Evolutionary conservation across 2,329 filamentous ascomycete species (phyloP).

Genomic region (Curvularia lunata): DNA sequence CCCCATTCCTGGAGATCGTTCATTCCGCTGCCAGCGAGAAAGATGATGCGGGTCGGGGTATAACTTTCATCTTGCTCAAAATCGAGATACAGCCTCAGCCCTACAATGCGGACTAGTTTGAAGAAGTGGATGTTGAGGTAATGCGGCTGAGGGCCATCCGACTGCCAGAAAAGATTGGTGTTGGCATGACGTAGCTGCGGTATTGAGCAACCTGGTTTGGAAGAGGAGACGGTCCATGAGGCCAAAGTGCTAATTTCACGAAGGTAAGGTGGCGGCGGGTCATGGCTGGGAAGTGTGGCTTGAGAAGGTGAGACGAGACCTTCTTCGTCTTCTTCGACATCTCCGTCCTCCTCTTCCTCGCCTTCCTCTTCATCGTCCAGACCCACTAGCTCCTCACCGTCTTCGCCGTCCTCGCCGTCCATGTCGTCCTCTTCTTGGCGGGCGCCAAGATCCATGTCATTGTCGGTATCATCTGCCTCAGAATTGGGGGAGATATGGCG

Average conservation of each 20-base stretch:
- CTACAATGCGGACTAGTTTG: slow-evolving; percentile 78
- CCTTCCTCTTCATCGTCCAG: slow-evolving; percentile 33
- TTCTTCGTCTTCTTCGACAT: slow-evolving; percentile 51
- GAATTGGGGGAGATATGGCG: slow-evolving; percentile 24
- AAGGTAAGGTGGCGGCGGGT: slow-evolving; percentile 57
- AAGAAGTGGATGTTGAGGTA: slow-evolving; percentile 84
- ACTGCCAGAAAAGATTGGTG: slow-evolving; percentile 80
- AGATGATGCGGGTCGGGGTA: slow-evolving; percentile 89
- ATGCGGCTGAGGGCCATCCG: slow-evolving; percentile 84
- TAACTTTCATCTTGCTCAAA: slow-evolving; percentile 95
- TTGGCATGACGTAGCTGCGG: slow-evolving; percentile 77
- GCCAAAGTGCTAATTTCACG: slow-evolving; percentile 87
- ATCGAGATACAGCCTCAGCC: slow-evolving; percentile 84
- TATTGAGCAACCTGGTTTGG: slow-evolving; percentile 80
- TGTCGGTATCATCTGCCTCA: slow-evolving; percentile 33
- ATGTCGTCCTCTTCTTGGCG: slow-evolving; percentile 23
- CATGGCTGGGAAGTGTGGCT: slow-evolving; percentile 25
- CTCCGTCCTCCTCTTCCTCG: slow-evolving; percentile 13
- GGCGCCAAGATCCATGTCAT: slow-evolving; percentile 32
- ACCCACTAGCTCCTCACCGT: slow-evolving; percentile 48
- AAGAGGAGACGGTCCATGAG: slow-evolving; percentile 81
- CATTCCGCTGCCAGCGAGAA: slow-evolving; percentile 86
- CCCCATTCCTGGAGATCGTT: slow-evolving; percentile 91
- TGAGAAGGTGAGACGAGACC: slow-evolving; percentile 26
- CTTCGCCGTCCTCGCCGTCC: slow-evolving; percentile 49